phyloP scores from a whole-genome alignment of 2,329 filamentous ascomycete species.

The Acrocalymma vagum region DNA sequence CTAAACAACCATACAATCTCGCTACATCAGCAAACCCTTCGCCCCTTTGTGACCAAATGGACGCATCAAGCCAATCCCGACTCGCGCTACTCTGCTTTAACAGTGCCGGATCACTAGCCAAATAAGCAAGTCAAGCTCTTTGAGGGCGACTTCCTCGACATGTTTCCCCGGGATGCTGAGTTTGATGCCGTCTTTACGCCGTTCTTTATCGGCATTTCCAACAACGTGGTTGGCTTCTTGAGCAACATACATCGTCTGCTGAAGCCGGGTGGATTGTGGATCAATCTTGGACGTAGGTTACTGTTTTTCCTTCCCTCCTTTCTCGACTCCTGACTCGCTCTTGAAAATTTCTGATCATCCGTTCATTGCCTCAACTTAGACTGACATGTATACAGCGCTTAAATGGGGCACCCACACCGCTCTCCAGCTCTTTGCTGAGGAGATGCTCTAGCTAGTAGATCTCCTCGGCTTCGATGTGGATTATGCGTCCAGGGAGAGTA shows the following conservation, averaged over 20 bases:
- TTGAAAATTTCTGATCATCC: slow-evolving; percentile 7
- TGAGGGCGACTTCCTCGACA: slow-evolving; percentile 11
- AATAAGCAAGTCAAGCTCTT: slow-evolving; percentile 13
- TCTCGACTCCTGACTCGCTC: slow-evolving; percentile 1
- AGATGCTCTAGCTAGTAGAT: slow-evolving; percentile 12
- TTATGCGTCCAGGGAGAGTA: slow-evolving; percentile 13
- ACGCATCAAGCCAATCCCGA: slow-evolving; percentile 8
- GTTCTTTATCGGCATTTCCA: slow-evolving; percentile 13
- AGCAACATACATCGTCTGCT: slow-evolving; percentile 15
- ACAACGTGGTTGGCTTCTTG: slow-evolving; percentile 10
- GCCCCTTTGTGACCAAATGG: slow-evolving; percentile 13
- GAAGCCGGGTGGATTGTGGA: slow-evolving; percentile 13
- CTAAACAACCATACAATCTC: slow-evolving; percentile 12
- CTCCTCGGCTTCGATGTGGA: slow-evolving; percentile 11
- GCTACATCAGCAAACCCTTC: slow-evolving; percentile 10
- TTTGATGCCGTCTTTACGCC: slow-evolving; percentile 11
- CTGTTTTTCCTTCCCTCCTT: slow-evolving; percentile 4
- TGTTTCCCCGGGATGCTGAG: slow-evolving; percentile 10
- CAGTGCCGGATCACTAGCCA: slow-evolving; percentile 12
- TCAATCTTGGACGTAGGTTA: slow-evolving; percentile 14
- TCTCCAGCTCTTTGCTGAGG: slow-evolving; percentile 12
- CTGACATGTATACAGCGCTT: slow-evolving; percentile 12
- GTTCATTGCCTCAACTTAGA: not conserved
- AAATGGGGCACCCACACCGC: slow-evolving; percentile 14
- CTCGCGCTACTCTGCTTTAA: slow-evolving; percentile 9